Percentiles rank a stretch among this genome's conserved stretches.
These are phyloP conservation scores for Phalaenopsis equestris DNA, from an alignment of 106 monocot species.

Conservation along the genomic window DNA sequence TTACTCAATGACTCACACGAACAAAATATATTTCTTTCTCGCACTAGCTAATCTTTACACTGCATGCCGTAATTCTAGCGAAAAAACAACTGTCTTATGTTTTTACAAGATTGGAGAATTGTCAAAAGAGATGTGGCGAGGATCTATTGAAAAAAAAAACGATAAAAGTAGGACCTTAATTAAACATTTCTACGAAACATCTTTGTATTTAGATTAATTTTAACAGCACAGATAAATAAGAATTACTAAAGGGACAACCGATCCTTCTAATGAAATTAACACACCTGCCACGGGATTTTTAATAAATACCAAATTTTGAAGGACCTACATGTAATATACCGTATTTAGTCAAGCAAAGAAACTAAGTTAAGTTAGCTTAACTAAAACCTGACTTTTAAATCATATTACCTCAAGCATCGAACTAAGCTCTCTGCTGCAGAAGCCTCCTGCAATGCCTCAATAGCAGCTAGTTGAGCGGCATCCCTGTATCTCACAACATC, in stretches of 20 bases:
- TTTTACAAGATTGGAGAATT: too few species aligned
- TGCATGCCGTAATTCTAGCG: too few species aligned
- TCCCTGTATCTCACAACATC: slow-evolving; percentile 41
- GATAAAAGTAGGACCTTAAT: background rate
- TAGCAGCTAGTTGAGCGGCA: slow-evolving; percentile 48
- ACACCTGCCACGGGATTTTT: background rate
- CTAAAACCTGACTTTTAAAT: background rate
- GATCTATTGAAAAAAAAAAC: too few species aligned
- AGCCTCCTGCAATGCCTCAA: slow-evolving; percentile 57
- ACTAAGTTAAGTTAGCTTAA: background rate
- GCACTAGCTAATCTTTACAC: too few species aligned
- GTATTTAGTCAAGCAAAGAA: background rate
- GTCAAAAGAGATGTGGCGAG: too few species aligned
- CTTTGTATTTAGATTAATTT: background rate
- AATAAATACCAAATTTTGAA: background rate
- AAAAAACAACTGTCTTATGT: too few species aligned
- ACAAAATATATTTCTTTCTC: too few species aligned
- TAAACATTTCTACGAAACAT: background rate
- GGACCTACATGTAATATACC: background rate
- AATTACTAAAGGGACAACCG: background rate
- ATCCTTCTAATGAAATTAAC: background rate
- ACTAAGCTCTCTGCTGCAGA: slow-evolving; percentile 56
- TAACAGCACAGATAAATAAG: background rate
- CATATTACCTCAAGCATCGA: slow-evolving; percentile 43
- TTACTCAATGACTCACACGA: too few species aligned